Evolutionary conservation across 768 basidiomycete species (phyloP).

Genomic region (Leccinum rimulosum): DNA sequence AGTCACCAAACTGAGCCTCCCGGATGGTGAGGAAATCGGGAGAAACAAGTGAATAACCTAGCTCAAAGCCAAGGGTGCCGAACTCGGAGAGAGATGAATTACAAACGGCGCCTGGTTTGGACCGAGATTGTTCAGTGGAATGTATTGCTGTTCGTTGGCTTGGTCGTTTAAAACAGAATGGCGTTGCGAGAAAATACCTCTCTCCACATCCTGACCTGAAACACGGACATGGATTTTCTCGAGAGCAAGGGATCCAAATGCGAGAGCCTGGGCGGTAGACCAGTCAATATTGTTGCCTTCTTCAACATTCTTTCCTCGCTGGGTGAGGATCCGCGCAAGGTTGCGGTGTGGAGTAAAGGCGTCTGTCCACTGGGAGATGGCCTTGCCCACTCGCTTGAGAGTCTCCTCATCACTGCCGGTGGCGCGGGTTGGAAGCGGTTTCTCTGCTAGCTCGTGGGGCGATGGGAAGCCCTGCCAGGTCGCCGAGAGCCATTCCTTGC

Average conservation of each 20-base stretch:
- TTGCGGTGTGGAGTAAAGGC: conserved; percentile 90
- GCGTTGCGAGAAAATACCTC: conserved; percentile 98
- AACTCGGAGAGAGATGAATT: conserved; percentile 97
- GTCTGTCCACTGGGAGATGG: conserved; percentile 81
- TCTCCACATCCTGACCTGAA: conserved; percentile 97
- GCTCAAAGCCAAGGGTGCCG: conserved; percentile 93
- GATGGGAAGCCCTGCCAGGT: conserved; percentile 99
- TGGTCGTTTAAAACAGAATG: conserved; percentile 98
- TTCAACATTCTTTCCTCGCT: conserved; percentile 86
- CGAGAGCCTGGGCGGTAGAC: conserved; percentile 97
- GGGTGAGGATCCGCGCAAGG: conserved; percentile 85
- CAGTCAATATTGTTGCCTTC: conserved; percentile 94
- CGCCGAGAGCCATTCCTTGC: conserved; percentile 96
- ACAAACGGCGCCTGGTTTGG: conserved; percentile 91
- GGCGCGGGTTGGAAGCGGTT: conserved; percentile 83
- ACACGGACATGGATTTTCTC: conserved; percentile 94
- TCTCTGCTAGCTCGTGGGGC: conserved; percentile 91
- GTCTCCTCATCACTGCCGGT: conserved; percentile 79
- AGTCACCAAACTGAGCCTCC: conserved; percentile 99
- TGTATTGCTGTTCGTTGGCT: conserved; percentile 83
- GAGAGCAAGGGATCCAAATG: conserved; percentile 89
- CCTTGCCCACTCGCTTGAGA: conserved; percentile 82
- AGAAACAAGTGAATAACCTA: conserved; percentile 97
- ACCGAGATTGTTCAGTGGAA: conserved; percentile 86
- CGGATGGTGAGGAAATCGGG: conserved; percentile 91